Conservation (phyloP, 1,284 basidiomycete genomes). For the Inonotus obliquus region DNA sequence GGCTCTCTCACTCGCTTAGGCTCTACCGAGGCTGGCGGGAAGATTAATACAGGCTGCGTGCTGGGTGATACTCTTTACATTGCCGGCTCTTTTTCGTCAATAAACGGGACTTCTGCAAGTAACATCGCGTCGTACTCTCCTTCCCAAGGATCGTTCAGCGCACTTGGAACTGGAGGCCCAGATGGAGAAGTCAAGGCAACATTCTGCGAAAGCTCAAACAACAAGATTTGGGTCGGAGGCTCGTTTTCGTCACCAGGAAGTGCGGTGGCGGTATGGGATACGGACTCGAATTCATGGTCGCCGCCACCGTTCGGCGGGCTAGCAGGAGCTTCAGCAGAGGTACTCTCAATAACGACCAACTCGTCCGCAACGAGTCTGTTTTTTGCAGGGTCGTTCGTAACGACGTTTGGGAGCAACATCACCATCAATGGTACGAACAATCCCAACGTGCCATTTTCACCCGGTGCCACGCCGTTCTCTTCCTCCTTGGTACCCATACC, state of each 20-base stretch:
- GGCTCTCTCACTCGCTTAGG: conserved; percentile 62
- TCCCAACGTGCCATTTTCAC: conserved; percentile 69
- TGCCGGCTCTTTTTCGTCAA: conserved; percentile 71
- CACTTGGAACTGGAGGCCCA: conserved; percentile 56
- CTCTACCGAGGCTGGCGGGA: conserved; percentile 67
- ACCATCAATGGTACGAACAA: conserved; percentile 66
- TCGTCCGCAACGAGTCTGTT: conserved; percentile 71
- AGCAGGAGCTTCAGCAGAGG: conserved; percentile 61
- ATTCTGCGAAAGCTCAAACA: conserved; percentile 74
- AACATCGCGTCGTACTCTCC: conserved; percentile 75
- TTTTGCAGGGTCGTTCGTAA: conserved; percentile 85
- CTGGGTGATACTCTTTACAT: conserved; percentile 65
- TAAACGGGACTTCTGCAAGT: conserved; percentile 48
- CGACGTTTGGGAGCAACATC: conserved; percentile 60
- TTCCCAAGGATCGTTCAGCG: conserved; percentile 51
- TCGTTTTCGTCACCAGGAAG: conserved; percentile 67
- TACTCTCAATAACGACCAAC: conserved; percentile 76
- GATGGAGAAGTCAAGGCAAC: conserved; percentile 72
- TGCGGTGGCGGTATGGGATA: conserved; percentile 79
- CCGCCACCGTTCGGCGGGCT: conserved; percentile 81
- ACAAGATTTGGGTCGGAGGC: conserved; percentile 84
- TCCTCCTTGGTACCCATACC: conserved; percentile 89
- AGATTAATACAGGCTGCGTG: conserved; percentile 60
- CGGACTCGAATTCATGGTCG: conserved; percentile 62
- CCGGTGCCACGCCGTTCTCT: conserved; percentile 80